Conservation (phyloP, 2,329 filamentous ascomycete species). For the Cercospora brassicicola region DNA sequence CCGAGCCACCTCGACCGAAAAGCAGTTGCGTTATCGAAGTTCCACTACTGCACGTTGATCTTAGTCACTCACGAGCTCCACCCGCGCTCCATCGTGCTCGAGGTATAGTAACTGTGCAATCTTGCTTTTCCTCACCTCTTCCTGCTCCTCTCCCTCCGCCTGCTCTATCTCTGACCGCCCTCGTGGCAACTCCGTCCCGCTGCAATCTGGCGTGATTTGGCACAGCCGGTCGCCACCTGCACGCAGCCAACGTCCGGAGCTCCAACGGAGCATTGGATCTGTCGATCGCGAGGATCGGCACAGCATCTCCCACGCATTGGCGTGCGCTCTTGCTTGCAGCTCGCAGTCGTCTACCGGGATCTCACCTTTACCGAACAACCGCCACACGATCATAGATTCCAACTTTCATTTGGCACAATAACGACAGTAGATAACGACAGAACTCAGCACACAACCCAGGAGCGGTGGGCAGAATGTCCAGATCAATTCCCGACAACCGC, state of each 20-base stretch:
- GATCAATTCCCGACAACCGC: conserved; percentile 17
- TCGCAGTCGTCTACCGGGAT: not conserved
- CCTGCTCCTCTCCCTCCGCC: not conserved
- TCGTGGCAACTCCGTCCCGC: not conserved
- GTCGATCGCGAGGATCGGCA: not conserved
- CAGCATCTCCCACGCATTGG: not conserved
- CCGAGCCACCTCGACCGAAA: not conserved
- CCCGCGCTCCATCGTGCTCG: not conserved
- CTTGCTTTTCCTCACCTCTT: not conserved
- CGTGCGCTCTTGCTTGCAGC: not conserved
- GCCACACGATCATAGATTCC: not conserved
- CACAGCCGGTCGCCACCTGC: not conserved
- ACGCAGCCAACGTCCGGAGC: not conserved
- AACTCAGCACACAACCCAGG: not conserved
- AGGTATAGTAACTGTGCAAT: conserved; percentile 3
- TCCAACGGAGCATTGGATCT: not conserved
- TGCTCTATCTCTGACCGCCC: not conserved
- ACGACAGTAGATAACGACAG: not conserved
- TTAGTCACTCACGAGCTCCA: conserved; percentile 15
- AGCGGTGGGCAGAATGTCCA: conserved; percentile 9
- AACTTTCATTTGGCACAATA: not conserved
- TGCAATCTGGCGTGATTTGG: not conserved
- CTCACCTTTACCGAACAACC: not conserved
- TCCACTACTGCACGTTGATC: conserved; percentile 15
- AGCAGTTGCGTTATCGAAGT: not conserved